A percentile compares a stretch with the other conserved stretches of the same genome.
Evolutionary conservation across 495 filamentous ascomycete species (phyloP).

Genomic region (Ramalina intermedia): DNA sequence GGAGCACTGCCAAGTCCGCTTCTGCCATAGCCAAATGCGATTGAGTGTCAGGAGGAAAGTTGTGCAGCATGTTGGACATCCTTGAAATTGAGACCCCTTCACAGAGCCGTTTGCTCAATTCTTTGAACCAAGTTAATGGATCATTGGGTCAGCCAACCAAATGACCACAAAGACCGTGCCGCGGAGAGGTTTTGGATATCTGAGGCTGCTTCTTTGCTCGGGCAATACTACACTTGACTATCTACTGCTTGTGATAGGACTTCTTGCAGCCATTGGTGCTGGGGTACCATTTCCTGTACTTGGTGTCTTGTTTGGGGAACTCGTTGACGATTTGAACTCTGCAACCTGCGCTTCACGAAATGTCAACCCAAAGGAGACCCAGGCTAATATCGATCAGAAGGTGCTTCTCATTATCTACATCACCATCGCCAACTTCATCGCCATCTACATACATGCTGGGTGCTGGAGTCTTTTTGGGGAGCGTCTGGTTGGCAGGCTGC

Average conservation of each 20-base stretch:
- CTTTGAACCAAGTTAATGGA: too few relatives aligned
- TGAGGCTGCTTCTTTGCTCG: conserved; percentile 28
- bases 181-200: conserved; percentile 24
- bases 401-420: conserved; percentile 49
- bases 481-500: conserved; percentile 46
- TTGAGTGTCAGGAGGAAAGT: too few relatives aligned
- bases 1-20: too few relatives aligned
- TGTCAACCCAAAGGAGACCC: conserved; percentile 16
- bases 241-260: conserved; percentile 33
- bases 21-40: too few relatives aligned
- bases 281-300: conserved; percentile 56
- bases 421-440: conserved; percentile 44
- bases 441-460: conserved; percentile 32
- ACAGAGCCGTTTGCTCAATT: too few relatives aligned
- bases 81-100: too few relatives aligned
- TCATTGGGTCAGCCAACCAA: too few relatives aligned
- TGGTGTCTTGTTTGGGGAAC: conserved; percentile 51
- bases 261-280: conserved; percentile 40
- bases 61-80: too few relatives aligned
- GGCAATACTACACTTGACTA: conserved; percentile 30
- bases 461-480: conserved; percentile 50
- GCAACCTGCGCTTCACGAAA: conserved; percentile 32
- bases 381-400: conserved; percentile 37
- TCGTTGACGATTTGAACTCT: conserved; percentile 51
- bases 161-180: too few relatives aligned